Percentiles rank a stretch among this genome's conserved stretches.
These are phyloP conservation scores for Sugiyamaella grinbergsii DNA, from an alignment of 1,139 yeast genomes.

Conservation along the genomic window DNA sequence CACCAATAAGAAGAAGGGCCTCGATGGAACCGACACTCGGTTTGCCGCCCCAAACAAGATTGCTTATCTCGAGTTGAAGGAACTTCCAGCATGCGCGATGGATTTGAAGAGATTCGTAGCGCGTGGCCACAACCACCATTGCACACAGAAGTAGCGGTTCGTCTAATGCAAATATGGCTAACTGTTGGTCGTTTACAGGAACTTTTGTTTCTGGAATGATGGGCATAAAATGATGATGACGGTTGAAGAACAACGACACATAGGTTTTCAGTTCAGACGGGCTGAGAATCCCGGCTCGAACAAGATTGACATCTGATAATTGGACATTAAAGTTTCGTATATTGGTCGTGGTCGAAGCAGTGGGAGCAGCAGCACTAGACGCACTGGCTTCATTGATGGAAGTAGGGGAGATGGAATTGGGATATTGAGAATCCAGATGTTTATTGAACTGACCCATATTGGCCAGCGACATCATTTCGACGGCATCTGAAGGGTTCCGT, in stretches of 20 bases:
- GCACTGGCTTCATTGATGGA: too few species aligned
- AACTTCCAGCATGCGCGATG: constrained; percentile 30
- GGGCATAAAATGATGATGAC: constrained; percentile 32
- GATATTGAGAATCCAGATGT: background rate
- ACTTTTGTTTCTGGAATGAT: constrained; percentile 25
- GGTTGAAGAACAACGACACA: constrained; percentile 24
- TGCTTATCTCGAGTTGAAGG: constrained; percentile 26
- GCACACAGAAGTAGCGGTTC: constrained; percentile 29
- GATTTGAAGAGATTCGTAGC: constrained; percentile 25
- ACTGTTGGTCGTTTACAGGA: constrained; percentile 28
- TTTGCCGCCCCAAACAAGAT: constrained; percentile 22
- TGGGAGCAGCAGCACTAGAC: background rate
- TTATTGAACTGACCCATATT: constrained; percentile 6
- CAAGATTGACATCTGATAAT: constrained; percentile 14
- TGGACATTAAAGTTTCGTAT: constrained; percentile 1
- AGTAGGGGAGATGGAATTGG: background rate
- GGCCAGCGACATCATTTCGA: constrained; percentile 18
- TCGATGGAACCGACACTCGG: constrained; percentile 32
- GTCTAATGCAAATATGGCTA: constrained; percentile 25
- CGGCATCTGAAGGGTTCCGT: constrained; percentile 23
- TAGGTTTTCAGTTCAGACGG: constrained; percentile 23
- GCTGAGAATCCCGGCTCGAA: constrained; percentile 20
- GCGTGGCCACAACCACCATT: constrained; percentile 27
- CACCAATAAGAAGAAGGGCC: constrained; percentile 30
- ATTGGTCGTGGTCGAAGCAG: background rate